A percentile compares a stretch with the other conserved stretches of the same genome.
These are phyloP conservation scores for Patellifolia procumbens DNA, from an alignment of 179 eudicot species.

Conservation along the genomic window DNA sequence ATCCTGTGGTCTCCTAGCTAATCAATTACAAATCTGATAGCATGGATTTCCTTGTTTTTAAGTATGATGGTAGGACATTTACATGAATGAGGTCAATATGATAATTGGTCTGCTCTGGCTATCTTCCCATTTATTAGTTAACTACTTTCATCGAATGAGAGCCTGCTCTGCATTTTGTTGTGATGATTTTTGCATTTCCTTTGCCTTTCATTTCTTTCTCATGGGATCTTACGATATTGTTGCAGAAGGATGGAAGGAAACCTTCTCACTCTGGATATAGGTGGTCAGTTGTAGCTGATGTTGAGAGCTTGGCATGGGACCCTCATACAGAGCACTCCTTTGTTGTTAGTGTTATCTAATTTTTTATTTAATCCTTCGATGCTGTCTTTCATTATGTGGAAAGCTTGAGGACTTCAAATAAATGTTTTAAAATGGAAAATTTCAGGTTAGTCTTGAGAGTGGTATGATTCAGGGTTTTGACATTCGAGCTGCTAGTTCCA, in stretches of 20 bases:
- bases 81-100: background rate
- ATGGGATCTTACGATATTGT: background rate
- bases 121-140: background rate
- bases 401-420: background rate
- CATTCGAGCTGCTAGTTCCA: slow-evolving; percentile 67
- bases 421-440: background rate
- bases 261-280: slow-evolving; percentile 78
- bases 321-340: slow-evolving; percentile 78
- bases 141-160: background rate
- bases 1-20: background rate
- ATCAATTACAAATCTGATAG: background rate
- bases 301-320: slow-evolving; percentile 95
- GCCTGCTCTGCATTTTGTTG: background rate
- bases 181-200: background rate
- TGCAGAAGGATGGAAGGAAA: slow-evolving; percentile 84
- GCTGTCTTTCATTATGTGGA: slow-evolving; percentile 7
- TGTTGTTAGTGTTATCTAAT: slow-evolving; percentile 53
- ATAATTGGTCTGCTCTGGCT: background rate
- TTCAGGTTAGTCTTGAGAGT: slow-evolving; percentile 89
- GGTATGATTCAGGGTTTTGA: slow-evolving; percentile 83
- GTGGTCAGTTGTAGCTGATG: slow-evolving; percentile 87
- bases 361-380: background rate
- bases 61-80: background rate
- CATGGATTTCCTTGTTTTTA: background rate
- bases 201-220: slow-evolving; percentile 10